A percentile compares a stretch with the other conserved stretches of the same genome.
Conservation (phyloP, 352 stramenopile species). For the Pythium coloratum region DNA sequence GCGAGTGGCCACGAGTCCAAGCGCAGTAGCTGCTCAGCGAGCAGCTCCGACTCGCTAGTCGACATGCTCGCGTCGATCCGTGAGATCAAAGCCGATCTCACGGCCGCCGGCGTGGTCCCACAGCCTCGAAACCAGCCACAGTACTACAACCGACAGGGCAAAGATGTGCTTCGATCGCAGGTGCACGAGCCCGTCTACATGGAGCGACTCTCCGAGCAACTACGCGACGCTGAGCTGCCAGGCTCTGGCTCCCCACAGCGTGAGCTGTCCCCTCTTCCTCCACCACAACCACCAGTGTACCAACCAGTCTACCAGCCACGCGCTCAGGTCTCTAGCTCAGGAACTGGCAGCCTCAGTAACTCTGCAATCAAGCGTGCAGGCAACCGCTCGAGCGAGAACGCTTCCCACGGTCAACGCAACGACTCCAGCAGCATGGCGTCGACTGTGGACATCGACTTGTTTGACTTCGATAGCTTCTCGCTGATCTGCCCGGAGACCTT, state of each 20-base stretch:
- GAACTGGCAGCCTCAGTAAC: not conserved
- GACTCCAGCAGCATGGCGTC: constrained; percentile 17
- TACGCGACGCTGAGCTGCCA: constrained; percentile 3
- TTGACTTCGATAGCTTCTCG: constrained; percentile 54
- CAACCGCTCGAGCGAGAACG: constrained; percentile 4
- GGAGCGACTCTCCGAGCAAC: constrained; percentile 26
- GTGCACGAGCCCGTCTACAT: constrained; percentile 20
- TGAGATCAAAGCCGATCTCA: constrained; percentile 55
- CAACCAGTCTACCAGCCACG: not conserved
- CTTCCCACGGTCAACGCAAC: not conserved
- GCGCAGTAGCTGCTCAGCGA: constrained; percentile 25
- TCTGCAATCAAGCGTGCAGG: not conserved
- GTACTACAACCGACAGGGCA: not conserved
- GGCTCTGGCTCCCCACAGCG: not conserved
- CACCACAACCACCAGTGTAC: not conserved
- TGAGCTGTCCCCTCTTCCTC: not conserved
- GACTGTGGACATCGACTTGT: constrained; percentile 50
- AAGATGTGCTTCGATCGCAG: constrained; percentile 13
- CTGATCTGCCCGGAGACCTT: constrained; percentile 51
- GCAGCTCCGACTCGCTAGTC: constrained; percentile 29
- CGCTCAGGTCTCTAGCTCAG: not conserved
- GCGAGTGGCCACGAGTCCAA: constrained; percentile 16
- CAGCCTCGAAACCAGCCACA: constrained; percentile 18
- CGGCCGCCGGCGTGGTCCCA: constrained; percentile 25
- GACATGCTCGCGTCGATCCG: constrained; percentile 54